These are phyloP conservation scores for Rhizophagus prolifer DNA, from an alignment of 192 early-diverging fungal species.

Conservation along the genomic window DNA sequence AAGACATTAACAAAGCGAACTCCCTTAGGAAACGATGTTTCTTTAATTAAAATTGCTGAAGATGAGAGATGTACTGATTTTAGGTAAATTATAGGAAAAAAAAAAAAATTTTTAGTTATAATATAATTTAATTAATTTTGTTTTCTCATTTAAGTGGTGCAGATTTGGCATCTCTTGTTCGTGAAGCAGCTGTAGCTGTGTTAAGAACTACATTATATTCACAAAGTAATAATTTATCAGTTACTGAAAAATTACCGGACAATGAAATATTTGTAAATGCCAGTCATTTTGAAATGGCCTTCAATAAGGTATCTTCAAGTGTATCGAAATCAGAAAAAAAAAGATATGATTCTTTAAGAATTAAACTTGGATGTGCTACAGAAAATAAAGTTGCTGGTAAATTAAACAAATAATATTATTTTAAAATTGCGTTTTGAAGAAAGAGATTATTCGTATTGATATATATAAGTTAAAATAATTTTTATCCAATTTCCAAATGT, in stretches of 20 bases:
- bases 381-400: neutral
- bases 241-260: neutral
- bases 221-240: constrained; percentile 35
- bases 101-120: no score
- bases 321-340: constrained; percentile 63
- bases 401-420: no score
- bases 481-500: no score
- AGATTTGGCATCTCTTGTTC: constrained; percentile 73
- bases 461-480: no score
- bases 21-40: constrained; percentile 64
- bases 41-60: constrained; percentile 56
- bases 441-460: no score
- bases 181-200: constrained; percentile 81
- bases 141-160: constrained; percentile 54
- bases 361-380: constrained; percentile 46
- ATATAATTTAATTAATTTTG: neutral
- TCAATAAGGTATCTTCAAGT: constrained; percentile 76
- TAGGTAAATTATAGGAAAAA: constrained; percentile 29
- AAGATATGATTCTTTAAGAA: constrained; percentile 45
- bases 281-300: constrained; percentile 79
- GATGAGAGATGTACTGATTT: constrained; percentile 70
- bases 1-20: constrained; percentile 76
- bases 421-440: no score
- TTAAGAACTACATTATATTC: constrained; percentile 63
- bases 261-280: constrained; percentile 54